Base-by-base conservation (phyloP, 1,139 yeast genomes). In the Nakaseomyces bracarensis region DNA sequence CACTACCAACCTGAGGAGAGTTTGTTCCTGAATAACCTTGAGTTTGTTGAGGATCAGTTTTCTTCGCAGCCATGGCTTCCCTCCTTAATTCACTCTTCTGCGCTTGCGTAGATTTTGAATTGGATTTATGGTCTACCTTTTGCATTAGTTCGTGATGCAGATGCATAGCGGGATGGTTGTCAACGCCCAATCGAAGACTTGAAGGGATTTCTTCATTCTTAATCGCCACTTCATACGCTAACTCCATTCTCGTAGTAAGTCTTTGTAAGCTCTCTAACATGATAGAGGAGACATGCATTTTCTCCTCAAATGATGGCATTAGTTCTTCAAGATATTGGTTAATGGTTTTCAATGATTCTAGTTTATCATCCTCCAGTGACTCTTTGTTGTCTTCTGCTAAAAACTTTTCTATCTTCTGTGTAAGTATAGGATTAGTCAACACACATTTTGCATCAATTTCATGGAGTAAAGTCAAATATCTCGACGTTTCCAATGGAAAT, bases 401-500 rank as follows among this genome's bases (percentile, higher is more conserved):
- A 57, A 84, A 82, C 44, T 66, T 63, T 37, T 69, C 69, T 42
- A 87, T 82, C 49, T 73, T 70, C 13, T 67, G 61, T 46, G 78
- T 76, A 47, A 89, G 70, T 51, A 71, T 69, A 0, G 96, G 96
- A 19, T 82, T 71, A 0, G 85, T 72, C 46, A 77, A 72, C 38
- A 83, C 83, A 61, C 95, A 86, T 63, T 91, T 89, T 48, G 97
- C 96, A 57, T 89, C 97, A 43, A 91, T 87, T 60, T 91, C 98
- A 58, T 87, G 84, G 49, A 91, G 69, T 21, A 87, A 68, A 0
- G 98, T 91, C 62, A 89, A 79, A 60, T 89, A 91, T 44, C 91
- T 77, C 41, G 87, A 76, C 41, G 86, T 70, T 53, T 87, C 96
- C 46, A 74, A 59, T 1, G 98, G 98, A 50, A 89, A 71, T 22